Evolutionary conservation across 345 rosid species (phyloP).

Genomic region (Pugionium dolabratum): DNA sequence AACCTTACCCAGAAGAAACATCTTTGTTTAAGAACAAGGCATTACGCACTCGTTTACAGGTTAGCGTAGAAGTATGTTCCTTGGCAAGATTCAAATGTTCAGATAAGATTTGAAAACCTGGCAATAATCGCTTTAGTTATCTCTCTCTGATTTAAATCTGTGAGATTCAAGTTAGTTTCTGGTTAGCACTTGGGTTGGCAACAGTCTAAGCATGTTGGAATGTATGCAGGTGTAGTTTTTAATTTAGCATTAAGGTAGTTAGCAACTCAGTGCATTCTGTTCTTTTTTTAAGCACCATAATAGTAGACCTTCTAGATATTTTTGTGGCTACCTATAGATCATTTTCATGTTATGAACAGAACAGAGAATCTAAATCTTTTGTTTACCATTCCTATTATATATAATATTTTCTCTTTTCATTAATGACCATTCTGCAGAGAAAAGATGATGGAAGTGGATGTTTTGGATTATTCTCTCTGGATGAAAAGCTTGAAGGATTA

Average conservation of each 20-base stretch:
- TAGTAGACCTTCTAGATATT: not conserved
- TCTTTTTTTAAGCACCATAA: not conserved
- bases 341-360: constrained; percentile 14
- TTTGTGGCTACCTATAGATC: constrained; percentile 19
- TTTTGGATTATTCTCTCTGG: constrained; percentile 63
- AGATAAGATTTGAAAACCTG: constrained; percentile 7
- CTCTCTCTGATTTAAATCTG: constrained; percentile 15
- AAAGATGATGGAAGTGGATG: constrained; percentile 59
- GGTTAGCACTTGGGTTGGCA: constrained; percentile 6
- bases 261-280: not conserved
- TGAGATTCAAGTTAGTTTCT: constrained; percentile 18
- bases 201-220: constrained; percentile 5
- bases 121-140: constrained; percentile 2
- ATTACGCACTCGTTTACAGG: constrained; percentile 76
- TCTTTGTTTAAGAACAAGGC: constrained; percentile 76
- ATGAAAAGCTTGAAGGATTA: constrained; percentile 61
- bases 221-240: constrained; percentile 7
- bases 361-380: not conserved
- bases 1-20: constrained; percentile 80
- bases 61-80: constrained; percentile 35
- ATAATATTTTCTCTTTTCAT: constrained; percentile 1
- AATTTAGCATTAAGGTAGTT: constrained; percentile 10
- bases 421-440: constrained; percentile 51
- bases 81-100: constrained; percentile 11
- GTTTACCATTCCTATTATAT: not conserved